phyloP scores from a whole-genome alignment of 2,329 filamentous ascomycete genomes.

The Fusarium graminum region DNA sequence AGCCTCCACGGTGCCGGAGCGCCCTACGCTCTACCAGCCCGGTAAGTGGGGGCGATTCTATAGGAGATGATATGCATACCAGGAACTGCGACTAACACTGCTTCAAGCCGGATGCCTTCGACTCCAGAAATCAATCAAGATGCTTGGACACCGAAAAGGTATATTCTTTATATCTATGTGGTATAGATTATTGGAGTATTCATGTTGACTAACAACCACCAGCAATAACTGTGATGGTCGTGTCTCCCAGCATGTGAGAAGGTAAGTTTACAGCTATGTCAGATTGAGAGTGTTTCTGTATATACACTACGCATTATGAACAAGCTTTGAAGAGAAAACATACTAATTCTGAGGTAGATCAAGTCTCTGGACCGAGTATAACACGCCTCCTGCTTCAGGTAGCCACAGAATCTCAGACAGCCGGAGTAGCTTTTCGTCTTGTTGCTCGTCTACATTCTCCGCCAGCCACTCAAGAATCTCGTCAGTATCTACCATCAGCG shows the following conservation, averaged over 20 bases:
- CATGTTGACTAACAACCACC: slow-evolving; percentile 13
- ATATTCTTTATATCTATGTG: slow-evolving; percentile 4
- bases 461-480: slow-evolving; percentile 66
- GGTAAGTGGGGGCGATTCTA: slow-evolving; percentile 39
- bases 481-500: slow-evolving; percentile 65
- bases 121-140: slow-evolving; percentile 43
- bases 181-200: not conserved
- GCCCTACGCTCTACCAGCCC: slow-evolving; percentile 44
- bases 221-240: slow-evolving; percentile 36
- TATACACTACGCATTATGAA: not conserved
- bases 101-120: slow-evolving; percentile 40
- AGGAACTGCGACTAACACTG: slow-evolving; percentile 21
- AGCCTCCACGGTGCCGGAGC: slow-evolving; percentile 23
- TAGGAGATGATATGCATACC: not conserved
- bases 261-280: slow-evolving; percentile 26
- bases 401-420: slow-evolving; percentile 61
- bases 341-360: slow-evolving; percentile 39
- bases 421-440: slow-evolving; percentile 65
- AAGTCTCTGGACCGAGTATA: slow-evolving; percentile 44
- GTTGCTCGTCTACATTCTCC: slow-evolving; percentile 61
- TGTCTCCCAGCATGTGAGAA: slow-evolving; percentile 39
- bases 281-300: not conserved
- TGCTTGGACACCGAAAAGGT: slow-evolving; percentile 42
- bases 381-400: slow-evolving; percentile 15
- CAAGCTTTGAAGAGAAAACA: not conserved